phyloP scores from a whole-genome alignment of 192 early-diverging fungal genomes.

The Fimicolochytrium jonesii region DNA sequence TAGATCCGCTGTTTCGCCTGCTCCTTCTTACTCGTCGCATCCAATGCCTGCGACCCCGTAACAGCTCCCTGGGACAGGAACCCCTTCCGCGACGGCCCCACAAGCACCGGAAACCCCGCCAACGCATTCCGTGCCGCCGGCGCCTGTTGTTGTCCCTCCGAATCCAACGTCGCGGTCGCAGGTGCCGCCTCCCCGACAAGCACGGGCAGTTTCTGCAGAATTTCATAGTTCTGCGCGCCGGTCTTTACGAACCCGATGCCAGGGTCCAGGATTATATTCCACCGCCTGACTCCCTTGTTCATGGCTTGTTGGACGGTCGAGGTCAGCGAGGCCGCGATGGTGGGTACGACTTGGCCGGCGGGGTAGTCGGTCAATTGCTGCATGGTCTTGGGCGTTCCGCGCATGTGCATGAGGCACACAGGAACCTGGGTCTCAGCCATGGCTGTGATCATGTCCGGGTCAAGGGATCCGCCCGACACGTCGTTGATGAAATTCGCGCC shows the following conservation, averaged over 20 bases:
- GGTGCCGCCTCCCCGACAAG: too few species aligned
- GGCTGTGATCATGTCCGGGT: constrained; percentile 73
- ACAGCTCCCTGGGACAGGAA: constrained; percentile 71
- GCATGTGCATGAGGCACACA: constrained; percentile 96
- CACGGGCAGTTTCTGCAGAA: constrained; percentile 69
- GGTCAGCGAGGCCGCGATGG: constrained; percentile 66
- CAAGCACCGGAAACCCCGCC: constrained; percentile 77
- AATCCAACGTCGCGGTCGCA: too few species aligned
- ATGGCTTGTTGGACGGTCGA: constrained; percentile 66
- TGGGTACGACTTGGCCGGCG: constrained; percentile 64
- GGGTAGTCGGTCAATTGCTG: constrained; percentile 64
- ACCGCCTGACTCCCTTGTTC: constrained; percentile 76
- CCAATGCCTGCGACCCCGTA: constrained; percentile 35
- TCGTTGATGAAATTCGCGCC: constrained; percentile 96
- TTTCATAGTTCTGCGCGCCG: constrained; percentile 77
- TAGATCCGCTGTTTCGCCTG: constrained; percentile 68
- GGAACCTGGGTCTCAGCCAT: constrained; percentile 78
- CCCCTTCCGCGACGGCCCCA: constrained; percentile 86
- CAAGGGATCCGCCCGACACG: constrained; percentile 77
- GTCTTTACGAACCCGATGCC: constrained; percentile 98
- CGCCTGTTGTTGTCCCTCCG: too few species aligned
- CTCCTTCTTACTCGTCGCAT: too few species aligned
- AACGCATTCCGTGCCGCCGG: constrained; percentile 41
- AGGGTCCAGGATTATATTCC: constrained; percentile 97
- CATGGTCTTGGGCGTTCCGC: constrained; percentile 92